These are phyloP conservation scores for Macrophomina pseudophaseolina DNA, from an alignment of 2,329 filamentous ascomycete genomes.

Conservation along the genomic window DNA sequence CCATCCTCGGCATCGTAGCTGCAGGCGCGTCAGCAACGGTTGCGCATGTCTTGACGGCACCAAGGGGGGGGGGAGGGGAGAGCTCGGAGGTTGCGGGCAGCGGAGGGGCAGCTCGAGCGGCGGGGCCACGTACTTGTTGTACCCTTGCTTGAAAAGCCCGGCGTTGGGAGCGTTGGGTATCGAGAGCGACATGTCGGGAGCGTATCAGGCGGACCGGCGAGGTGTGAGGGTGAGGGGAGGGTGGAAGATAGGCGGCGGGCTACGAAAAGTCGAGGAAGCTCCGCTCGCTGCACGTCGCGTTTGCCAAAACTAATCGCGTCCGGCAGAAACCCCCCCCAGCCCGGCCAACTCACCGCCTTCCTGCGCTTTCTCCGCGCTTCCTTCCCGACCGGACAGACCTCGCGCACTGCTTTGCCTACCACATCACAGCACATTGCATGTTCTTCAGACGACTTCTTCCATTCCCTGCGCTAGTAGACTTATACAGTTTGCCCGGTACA, in stretches of 20 bases:
- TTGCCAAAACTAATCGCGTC: slow-evolving; percentile 22
- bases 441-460: neutral
- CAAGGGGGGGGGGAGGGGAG: slow-evolving; percentile 18
- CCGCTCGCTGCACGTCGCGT: slow-evolving; percentile 20
- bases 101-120: slow-evolving; percentile 31
- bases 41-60: neutral
- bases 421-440: neutral
- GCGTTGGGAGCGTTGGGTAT: slow-evolving; percentile 93
- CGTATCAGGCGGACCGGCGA: neutral
- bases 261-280: slow-evolving; percentile 25
- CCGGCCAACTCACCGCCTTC: slow-evolving; percentile 19
- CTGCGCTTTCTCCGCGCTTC: neutral
- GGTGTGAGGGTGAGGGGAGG: neutral
- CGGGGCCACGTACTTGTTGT: slow-evolving; percentile 76
- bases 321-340: slow-evolving; percentile 13
- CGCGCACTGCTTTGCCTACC: neutral
- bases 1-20: slow-evolving; percentile 99
- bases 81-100: slow-evolving; percentile 28
- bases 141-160: slow-evolving; percentile 93
- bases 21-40: slow-evolving; percentile 44
- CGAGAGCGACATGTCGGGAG: slow-evolving; percentile 81
- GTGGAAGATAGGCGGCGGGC: neutral
- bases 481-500: slow-evolving; percentile 9
- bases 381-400: neutral
- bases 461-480: slow-evolving; percentile 16